Conservation (phyloP, 371 early-diverging fungal genomes). For the Apophysomyces elegans region DNA sequence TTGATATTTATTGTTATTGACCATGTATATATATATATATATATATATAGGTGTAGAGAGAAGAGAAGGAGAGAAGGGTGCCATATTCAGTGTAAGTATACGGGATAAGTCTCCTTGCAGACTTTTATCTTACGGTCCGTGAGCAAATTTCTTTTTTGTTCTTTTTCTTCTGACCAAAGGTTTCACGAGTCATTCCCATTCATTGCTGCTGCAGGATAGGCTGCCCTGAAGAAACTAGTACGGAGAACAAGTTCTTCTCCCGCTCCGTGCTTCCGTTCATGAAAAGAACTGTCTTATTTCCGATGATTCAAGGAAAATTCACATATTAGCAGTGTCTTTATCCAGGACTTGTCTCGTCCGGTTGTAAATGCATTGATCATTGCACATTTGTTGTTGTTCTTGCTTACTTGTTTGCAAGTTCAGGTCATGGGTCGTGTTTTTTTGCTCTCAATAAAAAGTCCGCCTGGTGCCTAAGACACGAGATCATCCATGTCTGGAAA, state of each 20-base stretch:
- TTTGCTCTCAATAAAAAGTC: background rate
- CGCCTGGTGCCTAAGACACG: constrained; percentile 1
- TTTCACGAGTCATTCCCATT: background rate
- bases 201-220: constrained; percentile 7
- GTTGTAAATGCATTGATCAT: constrained; percentile 3
- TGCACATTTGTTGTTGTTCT: background rate
- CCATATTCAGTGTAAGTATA: background rate
- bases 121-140: background rate
- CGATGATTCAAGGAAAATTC: background rate
- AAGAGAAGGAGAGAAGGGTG: background rate
- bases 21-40: background rate
- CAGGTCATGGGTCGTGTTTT: background rate
- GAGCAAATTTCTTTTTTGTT: background rate
- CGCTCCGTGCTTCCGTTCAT: constrained; percentile 8
- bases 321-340: background rate
- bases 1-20: background rate
- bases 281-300: background rate
- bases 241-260: background rate
- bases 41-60: background rate
- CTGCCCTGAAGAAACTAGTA: background rate
- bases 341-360: background rate
- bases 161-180: background rate
- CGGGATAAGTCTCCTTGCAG: background rate
- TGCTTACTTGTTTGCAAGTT: background rate
- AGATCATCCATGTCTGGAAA: background rate